Base-by-base conservation (phyloP, 2,329 filamentous ascomycete species). In the Ophiostoma sp. region DNA sequence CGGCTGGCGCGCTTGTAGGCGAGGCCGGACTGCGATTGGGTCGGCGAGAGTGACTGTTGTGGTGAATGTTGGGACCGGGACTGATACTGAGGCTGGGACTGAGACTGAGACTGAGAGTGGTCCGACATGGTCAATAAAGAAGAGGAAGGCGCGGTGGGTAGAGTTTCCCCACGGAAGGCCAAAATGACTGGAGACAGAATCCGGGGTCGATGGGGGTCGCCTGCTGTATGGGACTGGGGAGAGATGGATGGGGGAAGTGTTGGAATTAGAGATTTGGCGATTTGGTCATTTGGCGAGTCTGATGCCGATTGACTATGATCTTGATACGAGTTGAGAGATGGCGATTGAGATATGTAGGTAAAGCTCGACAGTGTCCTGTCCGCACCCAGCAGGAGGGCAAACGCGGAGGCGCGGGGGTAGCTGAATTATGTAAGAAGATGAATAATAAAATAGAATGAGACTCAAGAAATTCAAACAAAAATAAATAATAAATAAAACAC, bases 1-100 rank as follows among this genome's bases (percentile, higher is more conserved):
- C 83, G 80, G 71, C 83, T 85, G 57, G 83, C 83, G 73, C 83
- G 82, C 11, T 48, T 67, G 65, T 67, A 67, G 35, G 33, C 60
- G 17, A 35, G 60, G 33, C 60, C 35, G 35, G 62, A 65, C 33
- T 65, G 33, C 8, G 35, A 41, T 35, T 65, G 33, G 2, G 62
- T n/a, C 2, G 62, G 62, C 33, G 62, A 65, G 3, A 23, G 35
- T 33, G 62, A 65, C 35, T 65, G 62, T 17, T 65, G 62, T 65
- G 62, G 62, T 39, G 62, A 65, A 13, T 64, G 60, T 23, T 39
- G 62, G 20, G 54, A 15, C 0, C 31, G 54, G 15, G 10, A 27
- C 1, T 31, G 54, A 31, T 7, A 57, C n/a, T 57, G 52, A 54
- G 20, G 23, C n/a, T n/a, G 23, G 3, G 41, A 44, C 13, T 39